Evolutionary conservation across 306 rosid species (phyloP), one percentile per base, ranked within the genome.

Genomic region (Potentilla sterilis): DNA sequence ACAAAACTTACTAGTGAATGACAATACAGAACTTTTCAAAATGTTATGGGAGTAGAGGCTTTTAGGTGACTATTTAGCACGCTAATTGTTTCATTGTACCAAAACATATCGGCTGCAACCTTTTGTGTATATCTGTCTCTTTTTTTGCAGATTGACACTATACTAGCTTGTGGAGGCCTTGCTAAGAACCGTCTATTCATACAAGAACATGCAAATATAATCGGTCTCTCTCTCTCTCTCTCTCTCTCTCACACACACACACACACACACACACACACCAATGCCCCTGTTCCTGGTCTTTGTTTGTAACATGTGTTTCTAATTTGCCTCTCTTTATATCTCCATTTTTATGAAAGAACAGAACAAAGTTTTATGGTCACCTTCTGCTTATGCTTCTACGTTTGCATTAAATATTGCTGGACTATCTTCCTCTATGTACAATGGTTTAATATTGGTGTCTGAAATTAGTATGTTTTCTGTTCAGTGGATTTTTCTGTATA

Each of bases 151-250:
- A 95, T 95, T 69, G 82, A 85, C 83, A 92, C 96, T n/a, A 66
- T 92, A 69, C 96, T 95, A 74, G 98, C 97, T 32, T 95, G 97
- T 74, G 98, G 98, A 72, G 97, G 98, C 86, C 92, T 95, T 72
- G 82, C 90, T 74, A 95, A 92, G 90, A 95, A 95, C 80, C 84
- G 83, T 6, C 55, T 89, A 80, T 95, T 82, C 86, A 86, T 95
- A 85, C 98, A 95, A 80, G 97, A 92, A 84, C 97, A 95, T 72
- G 97, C 97, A 59, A 91, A 95, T 79, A 92, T 92, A 80, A 87
- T 77, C 24, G 98, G 98, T 95, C 77, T 73, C 74, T 69, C 66
- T 80, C 69, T 74, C 77, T 77, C 52, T 70, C 22, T 46, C 2
- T 49, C 37, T 62, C 21, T 37, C 74, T 76, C 80, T 61, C 73